Base-by-base conservation (phyloP, 768 basidiomycete species). In the Mrakia blollopis region DNA sequence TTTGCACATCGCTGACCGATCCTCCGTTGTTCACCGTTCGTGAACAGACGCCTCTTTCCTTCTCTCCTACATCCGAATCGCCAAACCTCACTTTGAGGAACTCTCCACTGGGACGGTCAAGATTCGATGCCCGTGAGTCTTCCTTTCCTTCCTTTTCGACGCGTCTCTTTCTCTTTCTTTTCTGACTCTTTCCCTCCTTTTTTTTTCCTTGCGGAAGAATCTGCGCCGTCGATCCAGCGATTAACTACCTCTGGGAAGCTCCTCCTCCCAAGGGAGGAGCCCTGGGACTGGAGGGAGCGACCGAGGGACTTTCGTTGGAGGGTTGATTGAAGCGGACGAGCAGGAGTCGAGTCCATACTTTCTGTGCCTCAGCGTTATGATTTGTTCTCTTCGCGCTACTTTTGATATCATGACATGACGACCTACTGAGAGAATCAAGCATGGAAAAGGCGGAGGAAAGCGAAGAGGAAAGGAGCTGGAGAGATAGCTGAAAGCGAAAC, bases 51-150 rank as follows among this genome's bases (percentile, higher is more conserved):
- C 72, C 16, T 63, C 61, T 16, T 77, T 65, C 65, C 44, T 77
- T 16, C 71, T 77, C 1, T 72, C 60, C 23, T 61, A 67, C 28
- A 77, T 77, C 65, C 60, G 63, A 35, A 63, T 65, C 28, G 76
- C 76, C 28, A 61, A 63, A 47, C 61, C 60, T 1, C 76, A 77
- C 52, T 77, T 77, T 28, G 76, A 77, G 50, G 76, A 77, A 44
- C 70, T 77, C 23, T 50, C 57, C 5, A 73, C 71, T 16, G 76
- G 76, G 0, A 73, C 61, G 25, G 52, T 73, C 47, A 37, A 63
- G 30, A 67, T 73, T 50, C 72, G 72, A 52, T 77, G 76, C 72
- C 70, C 63, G 76, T 77, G 14, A 61, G 76, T 77, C 18, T 41
- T 3, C 10, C 30, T 32, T 60, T 14, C 35, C 10, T 63, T 50